A percentile compares a stretch with the other conserved stretches of the same genome.
phyloP scores from a whole-genome alignment of 305 asterid species.

The Solanum chacoense region DNA sequence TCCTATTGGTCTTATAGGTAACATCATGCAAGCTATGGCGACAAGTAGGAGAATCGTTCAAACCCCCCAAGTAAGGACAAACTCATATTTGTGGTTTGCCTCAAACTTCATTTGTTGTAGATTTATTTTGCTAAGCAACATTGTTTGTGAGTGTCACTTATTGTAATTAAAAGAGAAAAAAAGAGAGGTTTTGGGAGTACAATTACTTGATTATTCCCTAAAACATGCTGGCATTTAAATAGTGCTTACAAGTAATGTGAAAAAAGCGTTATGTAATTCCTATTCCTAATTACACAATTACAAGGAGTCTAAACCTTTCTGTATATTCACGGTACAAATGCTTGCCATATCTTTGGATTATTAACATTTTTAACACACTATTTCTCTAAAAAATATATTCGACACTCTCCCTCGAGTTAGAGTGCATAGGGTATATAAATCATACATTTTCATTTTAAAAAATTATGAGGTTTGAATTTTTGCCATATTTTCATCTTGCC shows the following conservation, averaged over 20 bases:
- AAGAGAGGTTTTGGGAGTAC: neutral
- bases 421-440: neutral
- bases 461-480: neutral
- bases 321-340: neutral
- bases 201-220: neutral
- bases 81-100: neutral
- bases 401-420: neutral
- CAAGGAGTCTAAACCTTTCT: neutral
- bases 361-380: neutral
- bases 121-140: neutral
- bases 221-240: neutral
- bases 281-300: neutral
- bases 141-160: neutral
- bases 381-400: neutral
- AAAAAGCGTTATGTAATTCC: neutral
- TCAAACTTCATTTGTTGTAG: neutral
- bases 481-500: neutral
- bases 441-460: neutral
- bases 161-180: neutral
- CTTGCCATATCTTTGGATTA: neutral
- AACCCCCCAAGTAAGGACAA: slow-evolving; percentile 72
- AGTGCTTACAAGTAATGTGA: neutral
- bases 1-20: slow-evolving; percentile 39
- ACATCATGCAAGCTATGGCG: slow-evolving; percentile 90
- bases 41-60: slow-evolving; percentile 90